Evolutionary conservation across 177 flowering plant genomes (phyloP), one percentile per base, ranked within the genome.

Genomic region (Vitis hybrid): DNA sequence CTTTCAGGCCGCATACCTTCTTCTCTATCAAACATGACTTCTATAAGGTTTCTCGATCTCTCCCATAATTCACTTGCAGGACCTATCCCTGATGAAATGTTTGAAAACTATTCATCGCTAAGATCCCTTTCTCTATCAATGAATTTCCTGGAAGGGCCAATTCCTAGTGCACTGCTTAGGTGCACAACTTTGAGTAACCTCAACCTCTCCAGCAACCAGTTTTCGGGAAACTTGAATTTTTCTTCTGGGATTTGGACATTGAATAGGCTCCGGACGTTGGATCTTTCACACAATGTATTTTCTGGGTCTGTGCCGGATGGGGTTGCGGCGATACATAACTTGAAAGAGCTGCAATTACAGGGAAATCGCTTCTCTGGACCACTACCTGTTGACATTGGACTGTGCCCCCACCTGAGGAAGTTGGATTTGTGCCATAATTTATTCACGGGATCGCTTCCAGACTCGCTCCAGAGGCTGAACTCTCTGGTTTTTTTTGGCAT

Each of bases 261-360:
- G 63, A 75, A 63, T 19, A 78, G 84, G 83, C 79, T 95, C 10
- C 71, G 98, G 26, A 75, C 72, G 2, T 65, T 95, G 75, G 99
- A 95, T 80, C 88, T 95, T 16, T 91, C 99, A 0, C 49, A 69
- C 54, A 95, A 95, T 70, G 59, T 1, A 1, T 74, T 95, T 4
- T 84, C 97, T 1, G 99, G 98, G 15, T 3, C 70, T 4, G 63
- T 95, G 2, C 92, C 94, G 0, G n/a, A 7, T 13, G 98, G 97
- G 2, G 50, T 89, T 2, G 70, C 80, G 14, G 74, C 73, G 18
- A 8, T 95, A 12, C 94, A 90, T 69, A 75, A 86, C 83, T 65
- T 95, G 80, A 95, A 90, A 75, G 87, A 81, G 79, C 76, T 93
- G 2, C 56, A 59, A 5, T 67, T 95, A 34, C 85, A 79, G 62